Percentiles rank a stretch among this genome's conserved stretches.
Conservation (phyloP, 1,139 yeast species). For the Debaryomyces subglobosus region DNA sequence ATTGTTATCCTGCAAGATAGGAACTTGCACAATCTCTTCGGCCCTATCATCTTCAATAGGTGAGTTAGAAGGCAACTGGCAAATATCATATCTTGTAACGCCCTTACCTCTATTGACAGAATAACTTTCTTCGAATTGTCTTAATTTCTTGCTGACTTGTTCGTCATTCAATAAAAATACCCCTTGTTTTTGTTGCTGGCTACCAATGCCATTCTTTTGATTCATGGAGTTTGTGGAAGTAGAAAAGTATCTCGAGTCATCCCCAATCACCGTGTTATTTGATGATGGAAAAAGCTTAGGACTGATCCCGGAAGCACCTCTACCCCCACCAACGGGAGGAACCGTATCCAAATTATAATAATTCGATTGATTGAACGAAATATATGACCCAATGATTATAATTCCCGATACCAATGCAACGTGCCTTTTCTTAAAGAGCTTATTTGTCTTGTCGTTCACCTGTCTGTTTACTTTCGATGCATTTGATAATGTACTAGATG, state of each 20-base stretch:
- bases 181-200: slow-evolving; percentile 50
- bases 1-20: slow-evolving; percentile 59
- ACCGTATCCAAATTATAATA: slow-evolving; percentile 48
- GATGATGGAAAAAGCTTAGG: slow-evolving; percentile 14
- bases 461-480: slow-evolving; percentile 15
- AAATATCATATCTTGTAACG: slow-evolving; percentile 86
- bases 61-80: slow-evolving; percentile 87
- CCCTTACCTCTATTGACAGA: slow-evolving; percentile 84
- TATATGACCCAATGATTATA: slow-evolving; percentile 49
- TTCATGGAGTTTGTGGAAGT: slow-evolving; percentile 49
- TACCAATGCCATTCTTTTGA: slow-evolving; percentile 42
- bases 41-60: slow-evolving; percentile 96
- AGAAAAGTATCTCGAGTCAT: slow-evolving; percentile 38
- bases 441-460: slow-evolving; percentile 13
- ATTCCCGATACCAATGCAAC: slow-evolving; percentile 50
- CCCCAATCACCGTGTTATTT: slow-evolving; percentile 15
- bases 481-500: slow-evolving; percentile 12
- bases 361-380: slow-evolving; percentile 44
- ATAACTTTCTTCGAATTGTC: slow-evolving; percentile 80
- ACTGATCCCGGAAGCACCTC: slow-evolving; percentile 11
- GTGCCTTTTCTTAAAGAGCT: slow-evolving; percentile 29
- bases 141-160: slow-evolving; percentile 70
- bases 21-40: slow-evolving; percentile 84
- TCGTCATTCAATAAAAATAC: slow-evolving; percentile 62
- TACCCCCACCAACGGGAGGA: slow-evolving; percentile 29